phyloP scores from a whole-genome alignment of 257 asterid genomes.

The Forsythia viridissima region DNA sequence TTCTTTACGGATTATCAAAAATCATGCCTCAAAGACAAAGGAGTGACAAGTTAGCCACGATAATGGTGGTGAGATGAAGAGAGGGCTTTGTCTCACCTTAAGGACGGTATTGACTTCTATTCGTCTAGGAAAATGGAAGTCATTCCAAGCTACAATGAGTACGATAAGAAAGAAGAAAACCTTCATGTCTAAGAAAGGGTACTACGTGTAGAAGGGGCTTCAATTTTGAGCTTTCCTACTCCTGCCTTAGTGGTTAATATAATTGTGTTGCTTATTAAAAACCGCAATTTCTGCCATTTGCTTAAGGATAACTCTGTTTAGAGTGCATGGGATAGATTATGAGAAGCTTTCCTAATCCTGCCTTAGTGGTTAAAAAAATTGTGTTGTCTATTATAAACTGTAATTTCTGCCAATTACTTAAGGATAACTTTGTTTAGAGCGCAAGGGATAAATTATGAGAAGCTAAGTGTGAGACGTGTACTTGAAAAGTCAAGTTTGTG shows the following conservation, averaged over 20 bases:
- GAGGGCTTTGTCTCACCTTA: background rate
- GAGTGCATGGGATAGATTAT: background rate
- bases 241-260: background rate
- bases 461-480: background rate
- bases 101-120: background rate
- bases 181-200: background rate
- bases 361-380: background rate
- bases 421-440: background rate
- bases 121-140: background rate
- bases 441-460: background rate
- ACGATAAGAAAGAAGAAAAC: background rate
- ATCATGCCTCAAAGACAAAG: background rate
- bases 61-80: background rate
- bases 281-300: background rate
- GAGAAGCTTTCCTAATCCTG: background rate
- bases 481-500: background rate
- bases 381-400: background rate
- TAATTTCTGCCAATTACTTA: background rate
- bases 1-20: too few species aligned
- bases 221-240: background rate
- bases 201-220: background rate
- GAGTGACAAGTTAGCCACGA: background rate
- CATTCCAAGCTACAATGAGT: background rate
- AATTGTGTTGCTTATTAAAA: background rate
- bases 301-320: background rate